phyloP scores from a whole-genome alignment of 768 basidiomycete genomes.

The Naematelia aurantialba region DNA sequence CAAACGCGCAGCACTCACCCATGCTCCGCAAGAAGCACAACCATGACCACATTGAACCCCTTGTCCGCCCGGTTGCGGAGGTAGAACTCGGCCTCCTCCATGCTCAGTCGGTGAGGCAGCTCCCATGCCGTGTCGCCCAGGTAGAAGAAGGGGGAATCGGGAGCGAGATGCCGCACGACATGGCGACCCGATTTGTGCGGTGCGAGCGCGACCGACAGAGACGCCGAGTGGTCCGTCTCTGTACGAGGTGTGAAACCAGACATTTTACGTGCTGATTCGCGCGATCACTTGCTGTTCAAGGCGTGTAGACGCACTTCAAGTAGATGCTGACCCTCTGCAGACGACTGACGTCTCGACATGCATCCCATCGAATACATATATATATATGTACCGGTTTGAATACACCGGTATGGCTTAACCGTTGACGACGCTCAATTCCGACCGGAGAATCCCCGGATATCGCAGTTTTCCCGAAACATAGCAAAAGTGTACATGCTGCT shows the following conservation, averaged over 20 bases:
- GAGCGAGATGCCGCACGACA: constrained; percentile 1
- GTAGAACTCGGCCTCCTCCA: constrained; percentile 4
- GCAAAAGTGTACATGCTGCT: background rate
- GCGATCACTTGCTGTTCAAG: too few species aligned
- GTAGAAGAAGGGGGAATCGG: constrained; percentile 6
- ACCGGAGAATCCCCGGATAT: background rate
- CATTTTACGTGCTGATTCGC: too few species aligned
- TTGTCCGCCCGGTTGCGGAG: constrained; percentile 9
- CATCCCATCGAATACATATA: too few species aligned
- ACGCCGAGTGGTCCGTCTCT: constrained; percentile 1
- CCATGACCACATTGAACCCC: constrained; percentile 12
- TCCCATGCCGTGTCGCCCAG: constrained; percentile 13
- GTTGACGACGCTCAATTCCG: too few species aligned
- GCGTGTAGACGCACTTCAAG: background rate
- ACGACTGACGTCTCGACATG: too few species aligned
- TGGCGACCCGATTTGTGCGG: background rate
- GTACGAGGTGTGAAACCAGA: constrained; percentile 1
- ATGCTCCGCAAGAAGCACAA: constrained; percentile 11
- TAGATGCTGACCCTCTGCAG: too few species aligned
- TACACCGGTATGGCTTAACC: too few species aligned
- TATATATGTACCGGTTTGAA: too few species aligned
- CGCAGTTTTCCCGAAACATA: background rate
- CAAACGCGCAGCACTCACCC: too few species aligned
- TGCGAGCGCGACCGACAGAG: constrained; percentile 2
- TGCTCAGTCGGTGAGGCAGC: constrained; percentile 10